Percentiles rank a stretch among this genome's conserved stretches.
phyloP scores from a whole-genome alignment of 371 early-diverging fungal genomes.

The Syncephalastrum contaminatum region DNA sequence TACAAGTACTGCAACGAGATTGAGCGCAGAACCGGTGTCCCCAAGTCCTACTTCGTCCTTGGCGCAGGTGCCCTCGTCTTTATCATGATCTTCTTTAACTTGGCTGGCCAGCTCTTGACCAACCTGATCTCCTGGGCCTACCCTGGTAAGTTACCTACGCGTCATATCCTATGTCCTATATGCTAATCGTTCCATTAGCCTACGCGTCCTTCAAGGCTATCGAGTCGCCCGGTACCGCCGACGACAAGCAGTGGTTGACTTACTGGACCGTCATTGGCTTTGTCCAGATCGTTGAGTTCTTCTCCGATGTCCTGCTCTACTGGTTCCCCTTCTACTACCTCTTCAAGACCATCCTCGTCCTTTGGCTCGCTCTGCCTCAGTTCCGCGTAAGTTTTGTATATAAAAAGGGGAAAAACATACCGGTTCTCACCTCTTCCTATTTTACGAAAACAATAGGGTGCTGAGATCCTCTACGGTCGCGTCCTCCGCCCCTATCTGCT shows the following conservation, averaged over 20 bases:
- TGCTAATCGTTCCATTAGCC: constrained; percentile 58
- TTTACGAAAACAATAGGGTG: constrained; percentile 28
- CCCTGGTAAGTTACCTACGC: constrained; percentile 53
- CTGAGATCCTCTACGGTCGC: constrained; percentile 41
- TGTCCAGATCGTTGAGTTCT: constrained; percentile 82
- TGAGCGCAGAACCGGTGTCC: constrained; percentile 72
- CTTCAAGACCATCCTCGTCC: constrained; percentile 83
- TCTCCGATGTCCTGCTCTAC: constrained; percentile 77
- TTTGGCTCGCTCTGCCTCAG: constrained; percentile 83
- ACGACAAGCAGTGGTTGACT: constrained; percentile 90
- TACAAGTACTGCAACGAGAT: constrained; percentile 60
- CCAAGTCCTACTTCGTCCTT: constrained; percentile 79
- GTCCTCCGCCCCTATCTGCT: constrained; percentile 45
- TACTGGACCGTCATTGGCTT: constrained; percentile 89
- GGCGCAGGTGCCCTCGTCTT: constrained; percentile 59
- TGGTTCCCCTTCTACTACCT: constrained; percentile 95
- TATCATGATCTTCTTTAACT: constrained; percentile 85
- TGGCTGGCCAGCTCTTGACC: constrained; percentile 79
- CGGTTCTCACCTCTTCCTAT: not conserved
- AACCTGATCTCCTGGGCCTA: constrained; percentile 87
- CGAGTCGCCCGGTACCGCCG: constrained; percentile 72
- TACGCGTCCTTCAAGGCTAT: constrained; percentile 92
- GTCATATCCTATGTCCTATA: constrained; percentile 3
- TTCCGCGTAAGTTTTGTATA: constrained; percentile 58
- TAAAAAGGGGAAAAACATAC: not conserved